Evolutionary conservation across 352 stramenopile genomes (phyloP), one percentile per base, ranked within the genome.

Genomic region (Globisporangium abappressorium): DNA sequence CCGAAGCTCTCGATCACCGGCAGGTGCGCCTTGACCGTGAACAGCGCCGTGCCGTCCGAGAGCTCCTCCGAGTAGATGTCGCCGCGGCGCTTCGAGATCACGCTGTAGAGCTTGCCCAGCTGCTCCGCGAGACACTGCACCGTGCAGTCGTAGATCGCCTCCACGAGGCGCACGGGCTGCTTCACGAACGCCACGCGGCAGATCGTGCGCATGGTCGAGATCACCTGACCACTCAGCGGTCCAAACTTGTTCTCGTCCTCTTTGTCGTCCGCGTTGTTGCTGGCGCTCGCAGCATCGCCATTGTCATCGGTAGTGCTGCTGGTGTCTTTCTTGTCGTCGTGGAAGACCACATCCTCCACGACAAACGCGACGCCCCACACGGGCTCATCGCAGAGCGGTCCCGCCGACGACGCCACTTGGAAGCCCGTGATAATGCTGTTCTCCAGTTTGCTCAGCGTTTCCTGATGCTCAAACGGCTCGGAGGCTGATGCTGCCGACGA

Each of bases 1-100:
- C 93, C 93, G 71, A 96, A 97, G 57, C 93, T 98, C 75, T 99
- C 97, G 3, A 97, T 89, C 30, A 99, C 95, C 12, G 97, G 97
- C 36, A 99, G 71, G 58, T 94, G 84, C 8, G 95, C 97, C 55
- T 93, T 94, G 53, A 99, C 91, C 15, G 91, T 91, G 67, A 99
- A 97, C 49, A 99, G 82, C 54, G 97, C 93, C 11, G 95, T 98
- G 46, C 91, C 90, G 66, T 99, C 95, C 26, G 82, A 92, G 20
- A 97, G 69, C 64, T 97, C 90, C 68, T 97, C 90, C 20, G 73
- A 82, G 65, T 91, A 81, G 20, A 97, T 93, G 70, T 98, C 90
- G 8, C 94, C 97, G 33, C 96, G 86, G 28, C 96, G 86, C 76
- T 97, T 97, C 3, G 91, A 95, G 47, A 99, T 85, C 20, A 99